A percentile compares a stretch with the other conserved stretches of the same genome.
phyloP scores from a whole-genome alignment of 768 basidiomycete genomes.

The Tylopilus rubrobrunneus region DNA sequence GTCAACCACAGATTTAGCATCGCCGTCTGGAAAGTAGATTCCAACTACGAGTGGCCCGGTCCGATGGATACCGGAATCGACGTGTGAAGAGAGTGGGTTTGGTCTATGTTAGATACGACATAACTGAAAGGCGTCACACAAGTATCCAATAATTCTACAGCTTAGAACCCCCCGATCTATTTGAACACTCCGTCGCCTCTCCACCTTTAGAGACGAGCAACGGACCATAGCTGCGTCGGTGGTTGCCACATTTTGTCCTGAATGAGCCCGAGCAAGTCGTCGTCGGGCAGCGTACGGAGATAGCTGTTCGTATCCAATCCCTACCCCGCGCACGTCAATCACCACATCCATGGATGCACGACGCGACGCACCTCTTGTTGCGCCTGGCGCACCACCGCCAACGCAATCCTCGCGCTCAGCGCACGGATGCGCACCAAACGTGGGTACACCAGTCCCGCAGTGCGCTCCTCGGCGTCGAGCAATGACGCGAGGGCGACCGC shows the following conservation, averaged over 20 bases:
- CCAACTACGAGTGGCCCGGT: neutral
- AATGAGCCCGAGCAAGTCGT: slow-evolving; percentile 45
- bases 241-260: slow-evolving; percentile 58
- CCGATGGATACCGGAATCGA: slow-evolving; percentile 27
- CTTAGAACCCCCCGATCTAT: neutral
- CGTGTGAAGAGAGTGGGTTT: slow-evolving; percentile 15
- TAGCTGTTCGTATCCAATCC: slow-evolving; percentile 42
- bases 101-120: slow-evolving; percentile 1
- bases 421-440: slow-evolving; percentile 63
- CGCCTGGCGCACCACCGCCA: slow-evolving; percentile 59
- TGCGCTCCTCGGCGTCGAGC: slow-evolving; percentile 51
- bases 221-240: neutral
- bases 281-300: slow-evolving; percentile 47
- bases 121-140: neutral
- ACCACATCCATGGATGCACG: too few relatives aligned
- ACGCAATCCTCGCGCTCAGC: slow-evolving; percentile 58
- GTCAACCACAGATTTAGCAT: slow-evolving; percentile 89
- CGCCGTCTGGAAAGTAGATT: slow-evolving; percentile 52
- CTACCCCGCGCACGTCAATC: neutral
- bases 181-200: neutral
- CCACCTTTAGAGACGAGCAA: slow-evolving; percentile 14
- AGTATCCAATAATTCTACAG: neutral
- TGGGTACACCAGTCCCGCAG: slow-evolving; percentile 61
- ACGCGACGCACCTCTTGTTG: slow-evolving; percentile 52
- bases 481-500: slow-evolving; percentile 59